Evolutionary conservation across 257 asterid species (phyloP).

Genomic region (Sherardia arvensis): DNA sequence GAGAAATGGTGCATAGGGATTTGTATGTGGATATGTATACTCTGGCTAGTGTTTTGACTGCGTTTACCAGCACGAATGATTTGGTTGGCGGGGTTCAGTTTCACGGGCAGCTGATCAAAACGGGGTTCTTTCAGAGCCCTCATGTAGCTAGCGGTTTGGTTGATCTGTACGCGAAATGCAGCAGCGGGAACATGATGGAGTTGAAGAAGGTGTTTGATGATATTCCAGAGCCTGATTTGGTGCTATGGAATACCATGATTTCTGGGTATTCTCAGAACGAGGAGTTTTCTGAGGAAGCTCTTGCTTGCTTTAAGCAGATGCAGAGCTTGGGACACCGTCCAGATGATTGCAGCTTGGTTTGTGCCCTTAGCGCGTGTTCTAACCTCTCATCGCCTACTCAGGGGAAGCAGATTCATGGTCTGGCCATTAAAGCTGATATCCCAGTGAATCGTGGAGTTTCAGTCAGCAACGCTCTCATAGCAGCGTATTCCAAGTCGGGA

Average conservation of each 20-base stretch:
- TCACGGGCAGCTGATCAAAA: slow-evolving; percentile 48
- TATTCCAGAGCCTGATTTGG: slow-evolving; percentile 44
- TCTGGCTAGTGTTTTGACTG: slow-evolving; percentile 64
- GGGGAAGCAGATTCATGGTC: slow-evolving; percentile 65
- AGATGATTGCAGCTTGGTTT: slow-evolving; percentile 66
- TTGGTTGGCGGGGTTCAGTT: slow-evolving; percentile 66
- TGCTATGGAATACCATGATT: slow-evolving; percentile 77
- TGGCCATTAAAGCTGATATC: slow-evolving; percentile 47
- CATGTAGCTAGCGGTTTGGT: slow-evolving; percentile 70
- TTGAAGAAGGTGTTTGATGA: slow-evolving; percentile 44
- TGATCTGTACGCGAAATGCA: slow-evolving; percentile 59
- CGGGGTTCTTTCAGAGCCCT: slow-evolving; percentile 44
- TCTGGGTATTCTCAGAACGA: slow-evolving; percentile 50
- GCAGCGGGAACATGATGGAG: slow-evolving; percentile 21
- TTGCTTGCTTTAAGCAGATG: slow-evolving; percentile 53
- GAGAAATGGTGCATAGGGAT: slow-evolving; percentile 40
- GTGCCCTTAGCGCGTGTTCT: slow-evolving; percentile 49
- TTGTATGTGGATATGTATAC: slow-evolving; percentile 53
- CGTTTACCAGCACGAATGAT: slow-evolving; percentile 55
- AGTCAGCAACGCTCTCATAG: slow-evolving; percentile 52
- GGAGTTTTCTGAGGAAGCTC: slow-evolving; percentile 51
- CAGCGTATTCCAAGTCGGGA: slow-evolving; percentile 77
- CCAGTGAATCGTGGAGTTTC: slow-evolving; percentile 34
- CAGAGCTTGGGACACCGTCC: slow-evolving; percentile 51
- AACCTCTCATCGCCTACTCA: slow-evolving; percentile 51